These are phyloP conservation scores for Beta vulgaris DNA, from an alignment of 148 eudicot genomes.

Conservation along the genomic window DNA sequence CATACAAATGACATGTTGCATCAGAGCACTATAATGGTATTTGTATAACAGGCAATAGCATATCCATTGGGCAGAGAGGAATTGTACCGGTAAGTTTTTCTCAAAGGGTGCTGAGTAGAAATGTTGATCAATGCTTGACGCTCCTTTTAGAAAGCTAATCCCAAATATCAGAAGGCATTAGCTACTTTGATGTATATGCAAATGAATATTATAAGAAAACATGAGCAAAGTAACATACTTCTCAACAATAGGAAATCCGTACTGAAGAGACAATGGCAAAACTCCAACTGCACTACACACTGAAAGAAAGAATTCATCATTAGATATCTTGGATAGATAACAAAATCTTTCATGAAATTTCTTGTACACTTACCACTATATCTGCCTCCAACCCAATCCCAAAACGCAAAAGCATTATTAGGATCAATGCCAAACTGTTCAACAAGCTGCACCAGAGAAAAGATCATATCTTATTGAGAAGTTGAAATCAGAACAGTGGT, in stretches of 20 bases:
- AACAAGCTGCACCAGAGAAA: constrained; percentile 65
- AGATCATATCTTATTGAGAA: constrained; percentile 10
- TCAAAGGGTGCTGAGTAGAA: constrained; percentile 72
- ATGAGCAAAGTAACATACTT: constrained; percentile 48
- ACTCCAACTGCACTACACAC: constrained; percentile 99
- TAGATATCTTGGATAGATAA: background rate
- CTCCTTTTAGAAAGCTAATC: constrained; percentile 83
- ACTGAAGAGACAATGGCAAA: constrained; percentile 90
- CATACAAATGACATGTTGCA: background rate
- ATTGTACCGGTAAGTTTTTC: constrained; percentile 77
- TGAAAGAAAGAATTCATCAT: constrained; percentile 37
- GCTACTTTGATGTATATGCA: constrained; percentile 2
- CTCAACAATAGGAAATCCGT: constrained; percentile 83
- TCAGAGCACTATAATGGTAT: background rate
- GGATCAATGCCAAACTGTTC: constrained; percentile 97
- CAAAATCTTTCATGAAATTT: background rate
- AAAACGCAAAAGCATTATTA: constrained; percentile 94
- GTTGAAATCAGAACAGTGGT: background rate
- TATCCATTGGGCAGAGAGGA: background rate
- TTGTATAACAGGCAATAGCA: background rate
- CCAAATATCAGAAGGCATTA: background rate
- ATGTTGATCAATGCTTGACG: constrained; percentile 92
- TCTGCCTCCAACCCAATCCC: constrained; percentile 99
- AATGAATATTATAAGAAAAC: background rate
- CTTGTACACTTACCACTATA: constrained; percentile 71